Base-by-base conservation (phyloP, 2,329 filamentous ascomycete genomes). In the Lecanicillium sp. region DNA sequence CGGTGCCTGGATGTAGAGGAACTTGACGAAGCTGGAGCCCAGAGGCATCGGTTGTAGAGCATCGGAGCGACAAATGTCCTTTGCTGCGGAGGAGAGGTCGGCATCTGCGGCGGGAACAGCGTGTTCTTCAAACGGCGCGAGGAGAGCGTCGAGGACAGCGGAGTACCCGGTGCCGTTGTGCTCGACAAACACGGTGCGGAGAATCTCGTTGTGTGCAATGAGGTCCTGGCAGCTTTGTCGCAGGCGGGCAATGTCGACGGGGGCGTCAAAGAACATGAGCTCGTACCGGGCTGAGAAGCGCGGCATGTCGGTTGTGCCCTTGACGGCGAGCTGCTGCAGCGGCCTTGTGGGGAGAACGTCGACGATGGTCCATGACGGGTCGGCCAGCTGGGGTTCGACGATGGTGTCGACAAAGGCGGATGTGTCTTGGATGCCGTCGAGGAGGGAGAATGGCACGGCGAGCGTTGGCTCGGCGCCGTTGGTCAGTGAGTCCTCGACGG, bases 201-300 rank as follows among this genome's bases (percentile, higher is more conserved):
- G 61, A 17, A 84, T 78, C 48, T 83, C 78, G 51, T 82, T 79
- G 7, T 64, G 65, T 3, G 67, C 57, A 2, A 84, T 72, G 4
- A 84, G 69, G 25, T 75, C 61, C 35, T 68, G 65, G 45, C 74
- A 79, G 34, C 66, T 66, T 14, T 57, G 44, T 22, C 70, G 59
- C 17, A 81, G 64, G 11, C 66, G 65, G 10, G 63, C 56, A 12
- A 65, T 50, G 37, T 81, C 61, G 11, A 81, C 59, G 0, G 49
- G 45, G 0, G 63, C 66, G 17, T 75, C 67, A 39, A 84, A 71
- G 55, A 77, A 76, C 55, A 84, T 75, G 42, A 79, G 65, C 44
- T 78, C 77, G 50, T 85, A 83, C 12, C 78, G 73, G 2, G 75
- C 59, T 0, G 78, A 81, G 50, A 74, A 81, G 3, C 79, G 69